phyloP scores from a whole-genome alignment of 2,329 filamentous ascomycete genomes.

The Geosmithia putterillii region DNA sequence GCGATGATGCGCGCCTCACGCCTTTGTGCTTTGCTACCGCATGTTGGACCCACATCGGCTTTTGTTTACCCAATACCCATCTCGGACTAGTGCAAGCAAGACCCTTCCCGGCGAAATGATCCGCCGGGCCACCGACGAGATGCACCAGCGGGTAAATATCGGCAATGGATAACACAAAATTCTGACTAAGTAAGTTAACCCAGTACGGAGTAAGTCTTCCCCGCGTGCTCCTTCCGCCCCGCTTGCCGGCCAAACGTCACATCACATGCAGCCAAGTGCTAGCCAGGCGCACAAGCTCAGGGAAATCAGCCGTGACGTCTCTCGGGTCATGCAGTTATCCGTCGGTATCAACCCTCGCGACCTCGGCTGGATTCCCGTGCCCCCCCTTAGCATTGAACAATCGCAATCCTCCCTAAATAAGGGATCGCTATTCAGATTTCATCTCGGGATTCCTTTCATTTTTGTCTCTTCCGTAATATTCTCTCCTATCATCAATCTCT shows the following conservation, averaged over 20 bases:
- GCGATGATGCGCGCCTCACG: too few relatives aligned
- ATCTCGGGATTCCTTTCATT: background rate
- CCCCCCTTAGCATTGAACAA: too few relatives aligned
- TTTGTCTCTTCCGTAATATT: background rate
- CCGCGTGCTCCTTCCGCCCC: background rate
- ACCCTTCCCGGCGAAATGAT: background rate
- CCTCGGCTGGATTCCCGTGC: slow-evolving; percentile 1
- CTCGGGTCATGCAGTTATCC: background rate
- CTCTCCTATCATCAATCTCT: background rate
- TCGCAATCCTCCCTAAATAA: too few relatives aligned
- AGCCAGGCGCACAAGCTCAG: too few relatives aligned
- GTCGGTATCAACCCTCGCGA: slow-evolving; percentile 1
- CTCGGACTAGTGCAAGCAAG: background rate
- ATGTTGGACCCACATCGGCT: too few relatives aligned
- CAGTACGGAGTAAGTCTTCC: background rate
- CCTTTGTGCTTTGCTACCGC: too few relatives aligned
- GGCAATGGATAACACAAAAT: background rate
- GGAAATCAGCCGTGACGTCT: background rate
- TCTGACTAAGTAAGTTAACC: background rate
- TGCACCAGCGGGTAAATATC: background rate
- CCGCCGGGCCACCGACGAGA: background rate
- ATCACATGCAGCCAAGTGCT: background rate
- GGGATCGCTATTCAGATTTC: background rate
- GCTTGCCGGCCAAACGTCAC: background rate
- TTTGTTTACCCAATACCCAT: slow-evolving; percentile 3